A percentile compares a stretch with the other conserved stretches of the same genome.
phyloP scores from a whole-genome alignment of 495 filamentous ascomycete genomes.

The Daldinia caldariorum region DNA sequence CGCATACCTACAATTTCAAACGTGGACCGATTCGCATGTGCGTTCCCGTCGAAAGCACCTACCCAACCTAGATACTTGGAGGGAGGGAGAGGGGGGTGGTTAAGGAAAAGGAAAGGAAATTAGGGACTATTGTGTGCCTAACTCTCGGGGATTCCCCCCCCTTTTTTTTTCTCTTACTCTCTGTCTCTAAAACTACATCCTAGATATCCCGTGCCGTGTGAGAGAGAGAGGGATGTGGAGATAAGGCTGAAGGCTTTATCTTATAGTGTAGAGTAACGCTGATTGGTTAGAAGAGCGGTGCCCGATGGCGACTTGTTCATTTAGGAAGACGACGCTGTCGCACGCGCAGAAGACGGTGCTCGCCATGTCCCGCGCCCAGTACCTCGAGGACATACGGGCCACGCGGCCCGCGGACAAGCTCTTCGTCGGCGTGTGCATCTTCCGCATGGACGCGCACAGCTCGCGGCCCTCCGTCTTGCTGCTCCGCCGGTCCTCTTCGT shows the following conservation, averaged over 20 bases:
- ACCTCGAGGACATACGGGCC: constrained; percentile 32
- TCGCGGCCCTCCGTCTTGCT: constrained; percentile 38
- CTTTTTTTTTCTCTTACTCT: too few relatives aligned
- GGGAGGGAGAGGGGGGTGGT: too few relatives aligned
- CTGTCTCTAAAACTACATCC: too few relatives aligned
- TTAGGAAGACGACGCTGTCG: constrained; percentile 39
- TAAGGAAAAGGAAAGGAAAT: too few relatives aligned
- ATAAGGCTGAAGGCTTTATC: too few relatives aligned
- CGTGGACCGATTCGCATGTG: constrained; percentile 26
- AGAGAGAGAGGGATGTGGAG: too few relatives aligned
- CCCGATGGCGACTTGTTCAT: constrained; percentile 8
- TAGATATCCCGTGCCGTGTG: too few relatives aligned
- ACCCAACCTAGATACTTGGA: too few relatives aligned
- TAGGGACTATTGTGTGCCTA: too few relatives aligned
- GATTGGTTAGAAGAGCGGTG: too few relatives aligned
- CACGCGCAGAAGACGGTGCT: constrained; percentile 43
- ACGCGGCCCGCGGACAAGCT: constrained; percentile 37
- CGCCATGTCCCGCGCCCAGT: constrained; percentile 45
- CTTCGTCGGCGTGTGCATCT: constrained; percentile 44
- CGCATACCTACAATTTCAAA: constrained; percentile 12
- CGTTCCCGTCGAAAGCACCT: constrained; percentile 22
- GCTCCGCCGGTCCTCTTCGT: constrained; percentile 23
- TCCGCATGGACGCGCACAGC: constrained; percentile 41
- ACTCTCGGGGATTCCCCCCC: too few relatives aligned
- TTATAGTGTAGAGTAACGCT: too few relatives aligned